Evolutionary conservation across 106 monocot genomes (phyloP).

Genomic region (Ottelia alismoides): DNA sequence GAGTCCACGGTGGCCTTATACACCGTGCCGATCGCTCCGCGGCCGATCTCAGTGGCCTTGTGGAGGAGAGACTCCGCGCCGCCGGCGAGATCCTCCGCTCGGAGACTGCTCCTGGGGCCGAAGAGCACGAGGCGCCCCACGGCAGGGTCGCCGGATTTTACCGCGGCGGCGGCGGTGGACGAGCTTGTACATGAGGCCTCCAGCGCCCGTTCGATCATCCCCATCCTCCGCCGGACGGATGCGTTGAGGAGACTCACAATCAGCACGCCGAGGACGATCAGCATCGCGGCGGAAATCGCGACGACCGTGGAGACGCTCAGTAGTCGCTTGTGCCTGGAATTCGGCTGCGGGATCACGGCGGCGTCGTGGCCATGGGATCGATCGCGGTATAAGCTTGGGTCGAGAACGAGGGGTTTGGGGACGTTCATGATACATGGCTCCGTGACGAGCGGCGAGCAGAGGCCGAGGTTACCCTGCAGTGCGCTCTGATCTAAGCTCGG

Average conservation of each 20-base stretch:
- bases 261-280: conserved; percentile 36
- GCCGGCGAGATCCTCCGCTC: conserved; percentile 30
- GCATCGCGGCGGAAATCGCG: conserved; percentile 36
- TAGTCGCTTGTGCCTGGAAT: conserved; percentile 14
- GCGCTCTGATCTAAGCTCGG: conserved; percentile 38
- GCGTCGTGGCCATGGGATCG: not conserved
- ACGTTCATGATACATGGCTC: conserved; percentile 47
- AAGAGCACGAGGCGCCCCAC: conserved; percentile 61
- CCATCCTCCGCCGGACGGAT: conserved; percentile 31
- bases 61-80: conserved; percentile 33
- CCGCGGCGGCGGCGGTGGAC: conserved; percentile 22
- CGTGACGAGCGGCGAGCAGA: conserved; percentile 37
- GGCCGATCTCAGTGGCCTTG: conserved; percentile 65
- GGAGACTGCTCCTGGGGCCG: conserved; percentile 19
- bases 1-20: too few species aligned
- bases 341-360: not conserved
- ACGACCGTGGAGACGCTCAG: conserved; percentile 43
- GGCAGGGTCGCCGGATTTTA: conserved; percentile 12
- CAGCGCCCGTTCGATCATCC: conserved; percentile 27
- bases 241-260: conserved; percentile 36
- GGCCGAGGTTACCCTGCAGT: conserved; percentile 42
- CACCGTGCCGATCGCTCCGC: conserved; percentile 44
- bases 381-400: conserved; percentile 22
- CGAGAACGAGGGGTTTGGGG: too few species aligned
- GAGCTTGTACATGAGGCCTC: conserved; percentile 60